phyloP scores from a whole-genome alignment of 495 filamentous ascomycete genomes.

The Daldinia loculata region DNA sequence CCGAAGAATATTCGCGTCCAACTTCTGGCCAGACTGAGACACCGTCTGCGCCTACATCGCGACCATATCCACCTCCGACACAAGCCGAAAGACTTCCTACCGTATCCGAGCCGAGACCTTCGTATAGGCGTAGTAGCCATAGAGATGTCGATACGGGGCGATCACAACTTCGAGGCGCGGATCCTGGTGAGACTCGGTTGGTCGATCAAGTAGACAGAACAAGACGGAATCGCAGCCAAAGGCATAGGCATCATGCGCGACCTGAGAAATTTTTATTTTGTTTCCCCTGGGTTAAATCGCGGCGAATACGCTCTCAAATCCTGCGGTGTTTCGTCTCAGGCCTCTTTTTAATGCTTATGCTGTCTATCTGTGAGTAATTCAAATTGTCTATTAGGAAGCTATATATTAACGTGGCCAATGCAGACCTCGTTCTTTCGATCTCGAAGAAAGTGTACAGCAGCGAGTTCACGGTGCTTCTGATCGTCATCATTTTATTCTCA shows the following conservation, averaged over 20 bases:
- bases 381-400: not conserved
- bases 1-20: conserved; percentile 46
- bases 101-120: conserved; percentile 30
- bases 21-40: conserved; percentile 36
- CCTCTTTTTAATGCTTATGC: conserved; percentile 60
- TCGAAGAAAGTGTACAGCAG: conserved; percentile 63
- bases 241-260: conserved; percentile 27
- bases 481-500: conserved; percentile 75
- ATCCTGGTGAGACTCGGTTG: conserved; percentile 49
- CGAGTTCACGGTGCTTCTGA: conserved; percentile 77
- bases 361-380: conserved; percentile 66
- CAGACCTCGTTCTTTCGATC: conserved; percentile 75
- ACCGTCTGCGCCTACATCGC: conserved; percentile 4
- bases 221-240: conserved; percentile 38
- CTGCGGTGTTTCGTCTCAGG: conserved; percentile 66
- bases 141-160: conserved; percentile 7
- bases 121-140: conserved; percentile 5
- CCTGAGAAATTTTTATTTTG: conserved; percentile 59
- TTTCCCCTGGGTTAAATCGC: conserved; percentile 62
- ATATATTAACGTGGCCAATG: conserved; percentile 21
- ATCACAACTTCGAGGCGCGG: conserved; percentile 47
- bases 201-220: conserved; percentile 44
- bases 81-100: conserved; percentile 14
- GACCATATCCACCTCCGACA: conserved; percentile 7
- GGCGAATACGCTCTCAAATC: conserved; percentile 63